Evolutionary conservation across 306 rosid species (phyloP).

Genomic region (Prunus campanulata): DNA sequence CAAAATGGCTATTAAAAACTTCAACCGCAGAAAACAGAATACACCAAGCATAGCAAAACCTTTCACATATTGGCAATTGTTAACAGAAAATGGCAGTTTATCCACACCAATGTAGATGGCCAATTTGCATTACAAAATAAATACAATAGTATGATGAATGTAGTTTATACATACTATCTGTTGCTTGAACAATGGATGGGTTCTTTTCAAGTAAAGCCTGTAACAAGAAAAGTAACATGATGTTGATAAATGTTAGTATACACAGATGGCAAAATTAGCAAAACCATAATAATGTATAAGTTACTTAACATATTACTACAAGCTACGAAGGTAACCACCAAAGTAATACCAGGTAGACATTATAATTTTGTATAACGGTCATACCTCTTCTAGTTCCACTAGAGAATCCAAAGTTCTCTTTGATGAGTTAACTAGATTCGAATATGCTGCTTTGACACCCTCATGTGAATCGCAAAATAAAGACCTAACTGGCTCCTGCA

Average conservation of each 20-base stretch:
- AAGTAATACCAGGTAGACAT: neutral
- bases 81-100: neutral
- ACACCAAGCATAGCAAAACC: neutral
- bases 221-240: conserved; percentile 19
- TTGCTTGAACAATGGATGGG: conserved; percentile 50
- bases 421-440: conserved; percentile 58
- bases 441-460: conserved; percentile 57
- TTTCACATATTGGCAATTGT: neutral
- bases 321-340: neutral
- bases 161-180: conserved; percentile 37
- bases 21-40: neutral
- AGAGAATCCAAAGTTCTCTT: conserved; percentile 73
- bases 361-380: conserved; percentile 11
- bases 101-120: too few species aligned
- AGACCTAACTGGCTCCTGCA: conserved; percentile 75
- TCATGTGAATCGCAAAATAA: conserved; percentile 56
- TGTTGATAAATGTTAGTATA: neutral
- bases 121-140: neutral
- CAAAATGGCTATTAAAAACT: neutral
- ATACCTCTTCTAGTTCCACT: conserved; percentile 79
- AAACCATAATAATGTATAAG: neutral
- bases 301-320: neutral
- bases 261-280: neutral
- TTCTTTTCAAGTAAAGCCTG: conserved; percentile 78
- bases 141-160: neutral